Base-by-base conservation (phyloP, 306 rosid genomes). In the Cicer cuneatum region DNA sequence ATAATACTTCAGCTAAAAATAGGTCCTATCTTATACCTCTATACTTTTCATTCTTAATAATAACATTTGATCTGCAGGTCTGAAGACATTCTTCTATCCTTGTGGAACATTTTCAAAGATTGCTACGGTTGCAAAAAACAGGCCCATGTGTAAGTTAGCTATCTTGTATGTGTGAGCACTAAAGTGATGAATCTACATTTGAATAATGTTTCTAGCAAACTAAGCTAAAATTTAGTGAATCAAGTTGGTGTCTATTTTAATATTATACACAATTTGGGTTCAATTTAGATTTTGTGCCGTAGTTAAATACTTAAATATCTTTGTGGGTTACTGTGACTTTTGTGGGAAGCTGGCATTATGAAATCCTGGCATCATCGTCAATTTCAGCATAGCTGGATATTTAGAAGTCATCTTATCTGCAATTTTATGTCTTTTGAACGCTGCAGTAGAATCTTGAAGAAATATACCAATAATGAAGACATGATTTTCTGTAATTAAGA, bases 91-190 rank as follows among this genome's bases (percentile, higher is more conserved):
- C 82, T 92, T 90, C 89, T 95, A 69, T 71, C 99, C 99, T 78
- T 95, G 99, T 53, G 99, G 98, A 67, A 92, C 99, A 58, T 85
- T 95, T 78, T 85, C 99, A 43, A 95, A 81, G 88, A 92, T 95
- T 78, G 93, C 98, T 29, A 79, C 89, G 8, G 97, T 92, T 52
- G 99, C 97, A 82, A 85, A 76, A 11, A 81, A 87, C 88, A 90
- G 93, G 84, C 90, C 86, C 74, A 89, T 89, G 63, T 92, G 99
- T 95, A 84, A 94, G 99, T 91, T 79, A 8, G 8, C 79, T 60
- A 46, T 45, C 40, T 45, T 80, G 38, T 7, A 6, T 39, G 51
- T 41, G 52, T 66, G 16, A 37, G 37, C 62, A 65, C 53, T 73
- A 7, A 66, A 51, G 60, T 69, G 73, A 75, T 49, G 48, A 74